Percentiles rank a stretch among this genome's conserved stretches.
phyloP scores from a whole-genome alignment of 441 rosid species.

The Theobroma grandiflorum region DNA sequence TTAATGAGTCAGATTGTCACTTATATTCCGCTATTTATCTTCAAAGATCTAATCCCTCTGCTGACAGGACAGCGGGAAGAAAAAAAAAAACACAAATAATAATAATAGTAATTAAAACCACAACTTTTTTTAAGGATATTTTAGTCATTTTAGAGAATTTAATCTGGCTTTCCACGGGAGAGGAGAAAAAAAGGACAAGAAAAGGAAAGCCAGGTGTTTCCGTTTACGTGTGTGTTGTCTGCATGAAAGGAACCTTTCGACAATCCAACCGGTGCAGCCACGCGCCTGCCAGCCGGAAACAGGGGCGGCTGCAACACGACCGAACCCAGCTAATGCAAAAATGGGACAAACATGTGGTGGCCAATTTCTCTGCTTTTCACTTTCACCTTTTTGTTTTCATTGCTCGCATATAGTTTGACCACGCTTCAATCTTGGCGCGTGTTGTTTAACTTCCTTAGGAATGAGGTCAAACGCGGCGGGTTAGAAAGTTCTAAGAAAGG shows the following conservation, averaged over 20 bases:
- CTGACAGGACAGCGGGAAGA: too few relatives aligned
- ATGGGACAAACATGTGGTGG: slow-evolving; percentile 16
- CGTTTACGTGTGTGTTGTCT: background rate
- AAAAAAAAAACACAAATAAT: too few relatives aligned
- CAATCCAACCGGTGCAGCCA: too few relatives aligned
- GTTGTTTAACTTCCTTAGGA: background rate
- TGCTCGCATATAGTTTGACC: background rate
- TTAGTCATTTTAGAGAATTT: background rate
- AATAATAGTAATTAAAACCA: too few relatives aligned
- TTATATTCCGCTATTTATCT: too few relatives aligned
- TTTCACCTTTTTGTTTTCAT: background rate
- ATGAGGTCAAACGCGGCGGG: background rate
- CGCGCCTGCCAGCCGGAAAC: background rate
- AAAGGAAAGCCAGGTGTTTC: background rate
- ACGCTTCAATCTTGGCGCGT: background rate
- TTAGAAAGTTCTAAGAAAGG: background rate
- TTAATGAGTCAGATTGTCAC: too few relatives aligned
- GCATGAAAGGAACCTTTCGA: background rate
- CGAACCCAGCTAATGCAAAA: background rate
- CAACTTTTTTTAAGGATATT: background rate
- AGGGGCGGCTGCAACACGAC: background rate
- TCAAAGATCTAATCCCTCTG: too few relatives aligned
- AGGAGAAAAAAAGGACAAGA: background rate
- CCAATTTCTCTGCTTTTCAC: background rate
- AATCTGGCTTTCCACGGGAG: too few relatives aligned